Percentiles rank a stretch among this genome's conserved stretches.
phyloP scores from a whole-genome alignment of 805 yeast genomes.

The Kregervanrija pseudodelftensis region DNA sequence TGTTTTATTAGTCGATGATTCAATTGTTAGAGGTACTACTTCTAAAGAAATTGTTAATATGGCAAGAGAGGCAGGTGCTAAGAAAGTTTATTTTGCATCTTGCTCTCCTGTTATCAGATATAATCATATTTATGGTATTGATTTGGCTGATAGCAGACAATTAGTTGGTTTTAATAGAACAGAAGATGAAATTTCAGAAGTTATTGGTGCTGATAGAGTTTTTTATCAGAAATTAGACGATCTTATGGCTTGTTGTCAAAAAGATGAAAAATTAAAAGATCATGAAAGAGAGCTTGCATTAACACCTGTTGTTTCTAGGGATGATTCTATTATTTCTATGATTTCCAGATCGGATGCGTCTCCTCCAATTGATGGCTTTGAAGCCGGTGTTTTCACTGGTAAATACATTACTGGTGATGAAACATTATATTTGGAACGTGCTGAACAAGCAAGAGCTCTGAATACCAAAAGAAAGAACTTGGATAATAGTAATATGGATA shows the following conservation, averaged over 20 bases:
- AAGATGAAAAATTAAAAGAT: slow-evolving; percentile 24
- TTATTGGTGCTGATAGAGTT: slow-evolving; percentile 85
- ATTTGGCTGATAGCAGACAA: slow-evolving; percentile 90
- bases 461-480: slow-evolving; percentile 49
- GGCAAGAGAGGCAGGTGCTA: slow-evolving; percentile 99
- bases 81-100: slow-evolving; percentile 89
- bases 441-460: slow-evolving; percentile 76
- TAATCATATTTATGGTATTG: slow-evolving; percentile 96
- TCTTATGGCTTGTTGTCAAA: slow-evolving; percentile 68
- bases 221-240: slow-evolving; percentile 84
- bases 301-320: slow-evolving; percentile 29
- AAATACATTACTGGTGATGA: slow-evolving; percentile 91
- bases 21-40: slow-evolving; percentile 96
- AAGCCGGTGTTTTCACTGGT: slow-evolving; percentile 96
- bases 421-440: slow-evolving; percentile 69
- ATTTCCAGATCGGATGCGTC: slow-evolving; percentile 13
- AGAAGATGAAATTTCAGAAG: slow-evolving; percentile 67
- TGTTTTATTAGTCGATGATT: slow-evolving; percentile 90
- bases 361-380: slow-evolving; percentile 54
- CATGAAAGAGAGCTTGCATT: slow-evolving; percentile 28
- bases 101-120: slow-evolving; percentile 97
- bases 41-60: slow-evolving; percentile 91
- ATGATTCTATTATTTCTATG: slow-evolving; percentile 23
- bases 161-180: slow-evolving; percentile 79
- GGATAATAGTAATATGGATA: slow-evolving; percentile 28